A percentile compares a stretch with the other conserved stretches of the same genome.
Conservation (phyloP, 2,329 filamentous ascomycete species). For the Neonectria neomacrospora region DNA sequence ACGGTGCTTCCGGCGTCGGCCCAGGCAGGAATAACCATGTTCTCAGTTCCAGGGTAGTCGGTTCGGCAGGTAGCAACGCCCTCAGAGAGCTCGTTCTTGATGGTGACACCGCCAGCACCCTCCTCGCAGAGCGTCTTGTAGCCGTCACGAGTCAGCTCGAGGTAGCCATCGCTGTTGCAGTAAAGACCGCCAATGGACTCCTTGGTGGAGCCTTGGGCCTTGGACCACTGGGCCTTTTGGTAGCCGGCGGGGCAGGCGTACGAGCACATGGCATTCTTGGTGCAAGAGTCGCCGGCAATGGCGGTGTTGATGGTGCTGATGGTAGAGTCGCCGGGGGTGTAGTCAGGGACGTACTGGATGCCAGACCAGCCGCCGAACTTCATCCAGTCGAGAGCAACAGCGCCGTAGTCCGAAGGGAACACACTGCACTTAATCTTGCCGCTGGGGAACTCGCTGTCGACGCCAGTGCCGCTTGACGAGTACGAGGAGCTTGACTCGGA, state of each 20-base stretch:
- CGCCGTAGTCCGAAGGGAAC: slow-evolving; percentile 87
- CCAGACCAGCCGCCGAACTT: slow-evolving; percentile 81
- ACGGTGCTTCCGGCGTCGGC: slow-evolving; percentile 68
- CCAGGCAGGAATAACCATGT: slow-evolving; percentile 82
- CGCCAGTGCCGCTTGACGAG: slow-evolving; percentile 56
- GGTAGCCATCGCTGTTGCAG: slow-evolving; percentile 78
- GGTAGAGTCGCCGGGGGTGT: slow-evolving; percentile 53
- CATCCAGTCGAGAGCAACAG: slow-evolving; percentile 75
- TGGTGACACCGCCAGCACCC: slow-evolving; percentile 75
- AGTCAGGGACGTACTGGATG: slow-evolving; percentile 73
- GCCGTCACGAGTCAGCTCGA: slow-evolving; percentile 78
- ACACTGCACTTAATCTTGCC: slow-evolving; percentile 75
- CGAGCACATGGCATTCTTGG: slow-evolving; percentile 79
- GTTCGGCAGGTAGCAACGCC: slow-evolving; percentile 87
- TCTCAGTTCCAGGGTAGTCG: slow-evolving; percentile 93
- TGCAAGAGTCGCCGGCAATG: slow-evolving; percentile 70
- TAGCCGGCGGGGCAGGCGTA: slow-evolving; percentile 94
- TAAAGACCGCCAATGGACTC: slow-evolving; percentile 90
- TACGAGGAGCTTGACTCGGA: slow-evolving; percentile 38
- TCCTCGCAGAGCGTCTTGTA: slow-evolving; percentile 78
- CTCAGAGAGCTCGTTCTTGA: slow-evolving; percentile 77
- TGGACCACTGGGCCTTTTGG: slow-evolving; percentile 91
- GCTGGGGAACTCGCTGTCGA: slow-evolving; percentile 78
- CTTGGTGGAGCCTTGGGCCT: slow-evolving; percentile 77
- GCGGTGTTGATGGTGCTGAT: slow-evolving; percentile 76